phyloP scores from a whole-genome alignment of 495 filamentous ascomycete species.

The Articulospora tetracladia region DNA sequence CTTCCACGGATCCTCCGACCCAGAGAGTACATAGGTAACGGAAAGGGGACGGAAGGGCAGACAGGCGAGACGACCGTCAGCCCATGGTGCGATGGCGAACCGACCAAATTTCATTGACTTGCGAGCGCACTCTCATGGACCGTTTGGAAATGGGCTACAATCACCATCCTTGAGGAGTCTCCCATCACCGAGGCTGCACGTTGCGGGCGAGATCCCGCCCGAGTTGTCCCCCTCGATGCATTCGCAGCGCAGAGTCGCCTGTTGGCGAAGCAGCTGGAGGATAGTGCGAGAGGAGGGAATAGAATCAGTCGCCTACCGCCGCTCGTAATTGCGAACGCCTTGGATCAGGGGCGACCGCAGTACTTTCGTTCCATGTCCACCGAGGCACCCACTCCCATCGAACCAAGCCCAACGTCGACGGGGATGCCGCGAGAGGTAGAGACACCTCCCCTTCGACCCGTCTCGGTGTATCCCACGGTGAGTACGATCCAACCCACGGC shows the following conservation, averaged over 20 bases:
- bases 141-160: constrained; percentile 32
- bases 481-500: constrained; percentile 48
- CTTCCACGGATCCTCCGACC: background rate
- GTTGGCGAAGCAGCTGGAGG: constrained; percentile 81
- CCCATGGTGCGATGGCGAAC: constrained; percentile 39
- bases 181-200: constrained; percentile 68
- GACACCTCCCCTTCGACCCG: constrained; percentile 57
- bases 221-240: constrained; percentile 93
- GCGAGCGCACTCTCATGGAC: constrained; percentile 60
- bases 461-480: constrained; percentile 70
- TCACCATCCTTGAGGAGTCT: constrained; percentile 39
- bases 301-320: constrained; percentile 84
- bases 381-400: constrained; percentile 36
- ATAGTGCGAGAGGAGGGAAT: constrained; percentile 54
- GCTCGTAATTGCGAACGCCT: constrained; percentile 72
- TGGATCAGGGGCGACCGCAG: constrained; percentile 62
- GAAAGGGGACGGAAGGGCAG: background rate
- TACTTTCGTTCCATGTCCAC: constrained; percentile 63
- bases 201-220: constrained; percentile 84
- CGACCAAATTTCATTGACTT: constrained; percentile 59
- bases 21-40: background rate
- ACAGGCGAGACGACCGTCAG: background rate
- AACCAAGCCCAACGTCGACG: constrained; percentile 33
- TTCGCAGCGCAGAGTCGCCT: constrained; percentile 85
- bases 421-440: constrained; percentile 55